Base-by-base conservation (phyloP, 768 basidiomycete species). In the Nevesoporus exiguus region DNA sequence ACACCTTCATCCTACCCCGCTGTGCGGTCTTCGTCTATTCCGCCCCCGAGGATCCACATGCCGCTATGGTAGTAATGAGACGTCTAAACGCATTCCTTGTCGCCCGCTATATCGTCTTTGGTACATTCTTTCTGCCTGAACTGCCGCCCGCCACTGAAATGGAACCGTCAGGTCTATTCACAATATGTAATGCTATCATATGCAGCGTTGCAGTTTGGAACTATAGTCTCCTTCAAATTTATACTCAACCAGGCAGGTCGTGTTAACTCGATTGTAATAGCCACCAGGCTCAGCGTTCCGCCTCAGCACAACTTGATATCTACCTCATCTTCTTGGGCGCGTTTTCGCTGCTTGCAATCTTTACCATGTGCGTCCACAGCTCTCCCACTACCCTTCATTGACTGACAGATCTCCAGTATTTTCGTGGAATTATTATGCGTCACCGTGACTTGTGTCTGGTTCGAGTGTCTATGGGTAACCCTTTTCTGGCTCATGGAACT, bases 181-280 rank as follows among this genome's bases (percentile, higher is more conserved):
- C 83, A 59, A 66, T 81, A 57, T 88, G 80, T 68, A 86, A 80
- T 73, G 83, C 85, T 44, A 74, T 86, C 60, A 75, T 82, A 52
- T 80, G 82, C 56, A 83, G 81, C 60, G 76, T 82, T 29, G 82
- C 86, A 51, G 82, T 84, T 19, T 88, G 86, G 87, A 86, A 88
- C 68, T 65, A 80, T 41, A 80, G 80, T 59, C 70, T 86, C 58
- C 69, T 77, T 42, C 67, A 13, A 19, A 19, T 72, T 51, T 54
- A 68, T 37, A 52, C 66, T 33, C 65, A 66, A 59, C 68, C 72
- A 47, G 59, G 84, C 84, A 60, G 47, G 80, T 72, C 48, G 30
- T 22, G 47, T 40, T 24, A n/a, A 6, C 39, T 30, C 21, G 37
- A 36, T 47, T 41, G 25, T 55, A 7, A 51, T 47, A 14, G 30